Base-by-base conservation (phyloP, 139 green algal genomes). In the Axilococcus clingmanii region DNA sequence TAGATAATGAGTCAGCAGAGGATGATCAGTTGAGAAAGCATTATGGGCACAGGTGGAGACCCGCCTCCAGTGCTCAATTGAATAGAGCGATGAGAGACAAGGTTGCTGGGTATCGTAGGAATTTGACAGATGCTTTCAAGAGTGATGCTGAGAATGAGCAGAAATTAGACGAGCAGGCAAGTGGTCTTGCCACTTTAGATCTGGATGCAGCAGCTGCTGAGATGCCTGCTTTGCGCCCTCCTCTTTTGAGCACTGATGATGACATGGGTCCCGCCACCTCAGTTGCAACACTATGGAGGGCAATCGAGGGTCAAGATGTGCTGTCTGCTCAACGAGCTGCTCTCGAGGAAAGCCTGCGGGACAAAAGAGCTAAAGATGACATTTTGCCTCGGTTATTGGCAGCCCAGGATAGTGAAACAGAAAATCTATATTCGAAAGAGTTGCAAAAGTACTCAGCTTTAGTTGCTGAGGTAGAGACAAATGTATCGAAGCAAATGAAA, bases 341-440 rank as follows among this genome's bases (percentile, higher is more conserved):
- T 31, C 74, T 96, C 37, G 88, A 96, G 76, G 86, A 96, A 49
- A 66, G 63, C 11, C 63, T 95, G 9, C 84, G 84, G 66, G 79
- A 87, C 38, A 68, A 79, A 36, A 93, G 91, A 65, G 69, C 50
- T 40, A 77, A 70, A 43, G 88, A 96, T 74, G 91, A 96, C 76
- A 81, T 95, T 33, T 67, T 96, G 67, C 77, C 81, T 14, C 77
- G 78, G 56, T 66, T 96, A 49, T 87, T 96, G 86, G 66, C 72
- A 12, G 54, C 50, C 42, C 44, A 41, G 20, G 44, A 46, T 24
- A 23, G 61, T 14, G 80, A 92, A 17, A 51, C 66, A 20, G 15
- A 51, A 36, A 16, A 34, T 23, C 60, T 94, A 11, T 94, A 91
- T 63, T 55, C 55, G 33, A 32, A 52, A 15, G 83, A 96, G 75